Conservation (phyloP, 768 basidiomycete genomes). For the Kwoniella pini region DNA sequence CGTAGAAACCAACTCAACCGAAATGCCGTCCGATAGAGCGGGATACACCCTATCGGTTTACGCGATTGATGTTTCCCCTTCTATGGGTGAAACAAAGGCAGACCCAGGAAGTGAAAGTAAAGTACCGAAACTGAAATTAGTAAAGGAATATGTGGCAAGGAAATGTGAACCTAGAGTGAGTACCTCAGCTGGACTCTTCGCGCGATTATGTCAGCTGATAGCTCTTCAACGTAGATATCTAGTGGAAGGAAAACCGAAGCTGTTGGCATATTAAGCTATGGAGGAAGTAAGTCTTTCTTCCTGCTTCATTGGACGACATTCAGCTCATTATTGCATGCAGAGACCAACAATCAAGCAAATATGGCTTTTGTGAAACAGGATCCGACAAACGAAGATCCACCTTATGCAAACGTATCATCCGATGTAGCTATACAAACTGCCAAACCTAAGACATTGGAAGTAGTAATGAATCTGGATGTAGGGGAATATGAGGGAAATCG, state of each 20-base stretch:
- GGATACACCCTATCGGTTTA: constrained; percentile 59
- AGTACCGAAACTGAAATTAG: constrained; percentile 73
- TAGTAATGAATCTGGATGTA: constrained; percentile 46
- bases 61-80: constrained; percentile 79
- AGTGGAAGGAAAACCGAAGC: constrained; percentile 90
- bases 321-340: constrained; percentile 18
- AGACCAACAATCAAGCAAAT: constrained; percentile 53
- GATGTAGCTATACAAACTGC: constrained; percentile 52
- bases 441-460: constrained; percentile 49
- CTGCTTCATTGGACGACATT: not conserved
- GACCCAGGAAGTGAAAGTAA: constrained; percentile 63
- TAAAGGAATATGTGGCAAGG: constrained; percentile 80
- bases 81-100: constrained; percentile 70
- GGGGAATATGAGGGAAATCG: constrained; percentile 51
- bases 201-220: not conserved
- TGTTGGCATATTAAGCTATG: constrained; percentile 85
- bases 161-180: constrained; percentile 88
- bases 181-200: not conserved
- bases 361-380: constrained; percentile 35
- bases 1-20: not conserved
- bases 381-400: constrained; percentile 46
- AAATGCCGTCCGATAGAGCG: constrained; percentile 43
- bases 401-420: constrained; percentile 38
- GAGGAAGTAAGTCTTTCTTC: constrained; percentile 62
- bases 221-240: constrained; percentile 66